Conservation (phyloP, 23 red algal species). For the Pyropia haitanensis region DNA sequence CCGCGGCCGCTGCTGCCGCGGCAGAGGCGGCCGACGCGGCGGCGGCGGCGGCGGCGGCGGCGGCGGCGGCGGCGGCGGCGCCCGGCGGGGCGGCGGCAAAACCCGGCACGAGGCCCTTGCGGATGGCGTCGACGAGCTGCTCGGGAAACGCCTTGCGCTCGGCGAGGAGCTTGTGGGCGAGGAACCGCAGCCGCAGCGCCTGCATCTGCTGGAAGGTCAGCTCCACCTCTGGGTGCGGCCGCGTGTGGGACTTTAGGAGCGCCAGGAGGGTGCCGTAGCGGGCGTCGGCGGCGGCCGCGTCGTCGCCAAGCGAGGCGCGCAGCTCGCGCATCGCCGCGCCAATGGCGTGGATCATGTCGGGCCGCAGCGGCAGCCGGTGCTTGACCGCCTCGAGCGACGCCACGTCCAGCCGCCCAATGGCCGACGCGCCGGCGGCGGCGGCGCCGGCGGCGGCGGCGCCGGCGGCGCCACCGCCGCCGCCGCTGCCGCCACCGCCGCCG, state of each 20-base stretch:
- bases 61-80: slow-evolving; percentile 22
- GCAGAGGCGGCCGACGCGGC: slow-evolving; percentile 15
- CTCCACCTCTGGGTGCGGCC: slow-evolving; percentile 21
- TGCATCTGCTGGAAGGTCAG: slow-evolving; percentile 75
- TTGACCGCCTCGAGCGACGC: slow-evolving; percentile 25
- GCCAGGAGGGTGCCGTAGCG: slow-evolving; percentile 58
- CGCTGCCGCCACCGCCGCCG: background rate
- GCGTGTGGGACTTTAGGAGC: slow-evolving; percentile 55
- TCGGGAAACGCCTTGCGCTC: slow-evolving; percentile 46
- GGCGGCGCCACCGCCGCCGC: background rate
- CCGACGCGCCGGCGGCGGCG: background rate
- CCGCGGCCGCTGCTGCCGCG: background rate
- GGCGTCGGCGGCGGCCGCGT: slow-evolving; percentile 24
- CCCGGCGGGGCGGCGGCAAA: slow-evolving; percentile 42
- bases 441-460: background rate
- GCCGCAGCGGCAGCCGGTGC: slow-evolving; percentile 55
- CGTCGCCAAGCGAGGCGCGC: slow-evolving; percentile 13
- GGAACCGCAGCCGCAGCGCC: slow-evolving; percentile 54
- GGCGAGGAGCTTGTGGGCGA: slow-evolving; percentile 30
- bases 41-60: slow-evolving; percentile 18
- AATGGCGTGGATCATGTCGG: slow-evolving; percentile 48
- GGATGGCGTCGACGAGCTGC: slow-evolving; percentile 38
- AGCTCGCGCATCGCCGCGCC: slow-evolving; percentile 15
- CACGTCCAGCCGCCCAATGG: slow-evolving; percentile 19
- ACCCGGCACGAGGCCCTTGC: slow-evolving; percentile 51